These are phyloP conservation scores for Tephrocybe sp. DNA, from an alignment of 768 basidiomycete genomes.

Conservation along the genomic window DNA sequence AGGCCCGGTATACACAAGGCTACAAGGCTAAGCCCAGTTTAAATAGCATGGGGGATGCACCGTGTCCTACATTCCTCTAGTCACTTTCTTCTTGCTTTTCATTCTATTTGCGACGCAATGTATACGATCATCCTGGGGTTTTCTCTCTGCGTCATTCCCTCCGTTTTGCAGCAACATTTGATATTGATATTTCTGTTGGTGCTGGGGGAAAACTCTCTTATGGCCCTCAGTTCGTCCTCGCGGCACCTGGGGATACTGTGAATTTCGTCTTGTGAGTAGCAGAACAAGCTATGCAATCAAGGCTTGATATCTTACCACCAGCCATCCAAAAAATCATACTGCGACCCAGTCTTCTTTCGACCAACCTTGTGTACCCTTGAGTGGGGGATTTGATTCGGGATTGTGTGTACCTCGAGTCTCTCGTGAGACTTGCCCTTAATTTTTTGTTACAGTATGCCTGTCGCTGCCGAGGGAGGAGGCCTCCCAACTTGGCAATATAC, in stretches of 20 bases:
- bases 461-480: slow-evolving; percentile 34
- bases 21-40: no score
- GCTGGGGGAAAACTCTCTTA: slow-evolving; percentile 29
- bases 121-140: slow-evolving; percentile 12
- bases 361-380: slow-evolving; percentile 30
- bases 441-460: slow-evolving; percentile 33
- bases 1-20: no score
- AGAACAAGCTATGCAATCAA: no score
- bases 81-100: not conserved
- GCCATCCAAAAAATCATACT: slow-evolving; percentile 50
- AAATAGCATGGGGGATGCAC: not conserved
- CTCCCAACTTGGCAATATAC: slow-evolving; percentile 39
- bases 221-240: slow-evolving; percentile 36
- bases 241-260: slow-evolving; percentile 44
- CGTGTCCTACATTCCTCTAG: not conserved
- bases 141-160: slow-evolving; percentile 26
- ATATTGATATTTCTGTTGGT: slow-evolving; percentile 40
- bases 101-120: not conserved
- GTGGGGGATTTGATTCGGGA: slow-evolving; percentile 32
- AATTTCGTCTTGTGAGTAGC: slow-evolving; percentile 47
- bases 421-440: no score
- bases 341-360: slow-evolving; percentile 48
- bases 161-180: slow-evolving; percentile 26
- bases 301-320: slow-evolving; percentile 12
- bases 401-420: slow-evolving; percentile 30